Base-by-base conservation (phyloP, 176 grass and related monocot species). In the Leersia perrieri region DNA sequence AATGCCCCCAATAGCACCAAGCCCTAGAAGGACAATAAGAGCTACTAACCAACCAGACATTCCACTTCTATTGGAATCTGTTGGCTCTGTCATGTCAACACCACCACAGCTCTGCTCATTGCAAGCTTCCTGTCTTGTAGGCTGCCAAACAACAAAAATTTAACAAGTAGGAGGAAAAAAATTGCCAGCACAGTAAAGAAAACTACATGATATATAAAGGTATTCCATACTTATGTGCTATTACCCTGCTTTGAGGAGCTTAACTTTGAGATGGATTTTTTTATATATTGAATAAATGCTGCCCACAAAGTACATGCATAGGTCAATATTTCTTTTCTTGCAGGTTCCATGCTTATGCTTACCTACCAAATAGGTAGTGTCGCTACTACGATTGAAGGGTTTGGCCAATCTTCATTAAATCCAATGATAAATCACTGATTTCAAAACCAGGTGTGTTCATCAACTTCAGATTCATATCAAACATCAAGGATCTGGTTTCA, bases 31-130 rank as follows among this genome's bases (percentile, higher is more conserved):
- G 87, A 91, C 73, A 75, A 97, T 63, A 18, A 91, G 65, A 34
- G 85, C 83, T 73, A 93, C n/a, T 47, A 97, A 86, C 93, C 90
- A 97, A 73, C 88, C 85, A 12, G 90, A 80, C 73, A 87, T 80
- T 77, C 86, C 76, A 22, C 44, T 92, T 70, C 70, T 70, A 85
- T 87, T 84, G 31, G 78, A 69, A 79, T 88, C 28, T 61, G 38
- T 79, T 39, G 67, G 79, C 55, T 87, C 73, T 84, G 30, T 65
- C 7, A 77, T 69, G 60, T 47, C 77, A 29, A 63, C 62, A 69
- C 85, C 89, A 77, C 45, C 84, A 72, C 88, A 97, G 40, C 80
- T 81, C 32, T 87, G 88, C 79, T 81, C 73, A 83, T 97, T 96
- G 34, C 93, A 96, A 7, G 65, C 58, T 78, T 96, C 90, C 74